Evolutionary conservation across 2,329 filamentous ascomycete genomes (phyloP).

Genomic region (Furcasterigmium furcatum): DNA sequence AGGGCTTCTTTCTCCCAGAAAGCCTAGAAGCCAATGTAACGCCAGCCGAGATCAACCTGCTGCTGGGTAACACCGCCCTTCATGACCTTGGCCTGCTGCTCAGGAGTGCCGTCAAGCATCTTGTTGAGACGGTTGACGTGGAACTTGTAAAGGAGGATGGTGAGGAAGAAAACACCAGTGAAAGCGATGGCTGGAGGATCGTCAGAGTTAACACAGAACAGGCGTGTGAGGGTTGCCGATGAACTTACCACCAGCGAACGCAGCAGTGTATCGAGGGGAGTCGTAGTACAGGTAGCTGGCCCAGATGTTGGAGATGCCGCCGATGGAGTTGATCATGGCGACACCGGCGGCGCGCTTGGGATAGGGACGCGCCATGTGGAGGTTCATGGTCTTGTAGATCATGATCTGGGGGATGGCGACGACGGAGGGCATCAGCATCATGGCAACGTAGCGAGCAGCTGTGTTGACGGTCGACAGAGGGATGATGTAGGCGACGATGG

Average conservation of each 20-base stretch:
- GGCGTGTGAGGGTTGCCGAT: no score
- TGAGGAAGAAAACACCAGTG: slow-evolving; percentile 24
- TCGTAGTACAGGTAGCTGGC: slow-evolving; percentile 29
- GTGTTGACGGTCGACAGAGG: slow-evolving; percentile 13
- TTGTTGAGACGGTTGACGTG: slow-evolving; percentile 31
- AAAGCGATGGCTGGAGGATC: slow-evolving; percentile 29
- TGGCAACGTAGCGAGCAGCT: slow-evolving; percentile 15
- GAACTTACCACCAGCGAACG: no score
- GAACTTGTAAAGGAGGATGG: slow-evolving; percentile 33
- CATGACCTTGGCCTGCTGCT: slow-evolving; percentile 31
- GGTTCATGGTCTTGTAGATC: slow-evolving; percentile 18
- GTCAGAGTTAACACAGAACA: no score
- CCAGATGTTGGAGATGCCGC: slow-evolving; percentile 28
- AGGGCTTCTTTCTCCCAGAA: no score
- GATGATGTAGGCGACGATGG: slow-evolving; percentile 16
- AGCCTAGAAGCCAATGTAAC: slow-evolving; percentile 40
- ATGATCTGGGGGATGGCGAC: slow-evolving; percentile 23
- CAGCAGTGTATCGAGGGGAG: slow-evolving; percentile 33
- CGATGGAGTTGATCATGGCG: slow-evolving; percentile 33
- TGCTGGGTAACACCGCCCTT: slow-evolving; percentile 38
- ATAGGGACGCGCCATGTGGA: slow-evolving; percentile 22
- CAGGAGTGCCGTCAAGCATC: slow-evolving; percentile 28
- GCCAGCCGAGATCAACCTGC: slow-evolving; percentile 36
- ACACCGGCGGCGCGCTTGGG: slow-evolving; percentile 21
- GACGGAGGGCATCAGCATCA: slow-evolving; percentile 19